A percentile compares a stretch with the other conserved stretches of the same genome.
Evolutionary conservation across 2,329 filamentous ascomycete genomes (phyloP).

Genomic region (Aciculosporium take): DNA sequence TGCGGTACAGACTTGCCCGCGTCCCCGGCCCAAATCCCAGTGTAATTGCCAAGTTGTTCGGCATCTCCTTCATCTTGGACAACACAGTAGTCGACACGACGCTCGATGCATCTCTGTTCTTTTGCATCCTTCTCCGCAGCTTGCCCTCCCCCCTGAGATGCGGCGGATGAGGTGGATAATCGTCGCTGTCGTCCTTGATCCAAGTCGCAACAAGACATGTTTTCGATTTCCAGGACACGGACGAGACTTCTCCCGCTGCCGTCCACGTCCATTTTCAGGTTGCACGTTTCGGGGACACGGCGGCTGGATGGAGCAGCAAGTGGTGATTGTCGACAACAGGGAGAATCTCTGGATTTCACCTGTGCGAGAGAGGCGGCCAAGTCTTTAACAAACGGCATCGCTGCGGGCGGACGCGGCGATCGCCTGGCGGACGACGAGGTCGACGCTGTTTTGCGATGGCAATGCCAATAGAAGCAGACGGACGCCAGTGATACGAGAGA

Average conservation of each 20-base stretch:
- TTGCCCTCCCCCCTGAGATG: not conserved
- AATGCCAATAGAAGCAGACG: no score
- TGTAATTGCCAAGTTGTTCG: conserved; percentile 10
- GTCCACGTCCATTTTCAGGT: conserved; percentile 2
- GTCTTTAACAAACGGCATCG: conserved; percentile 5
- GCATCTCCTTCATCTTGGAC: conserved; percentile 4
- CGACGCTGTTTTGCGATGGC: not conserved
- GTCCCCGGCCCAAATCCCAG: conserved; percentile 10
- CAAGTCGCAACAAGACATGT: not conserved
- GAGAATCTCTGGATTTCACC: not conserved
- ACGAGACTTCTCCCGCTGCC: conserved; percentile 6
- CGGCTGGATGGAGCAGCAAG: not conserved
- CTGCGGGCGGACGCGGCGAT: not conserved
- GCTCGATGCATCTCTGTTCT: conserved; percentile 4
- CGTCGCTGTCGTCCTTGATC: not conserved
- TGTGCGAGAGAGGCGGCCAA: conserved; percentile 1
- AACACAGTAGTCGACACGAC: conserved; percentile 8
- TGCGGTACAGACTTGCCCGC: conserved; percentile 5
- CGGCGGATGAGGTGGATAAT: not conserved
- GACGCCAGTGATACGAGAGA: no score
- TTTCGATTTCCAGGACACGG: not conserved
- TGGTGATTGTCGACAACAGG: not conserved
- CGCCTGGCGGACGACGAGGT: no score
- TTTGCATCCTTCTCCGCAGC: not conserved
- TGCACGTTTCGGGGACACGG: not conserved